phyloP scores from a whole-genome alignment of 352 stramenopile species.

The Phytophthora pseudosyringae region DNA sequence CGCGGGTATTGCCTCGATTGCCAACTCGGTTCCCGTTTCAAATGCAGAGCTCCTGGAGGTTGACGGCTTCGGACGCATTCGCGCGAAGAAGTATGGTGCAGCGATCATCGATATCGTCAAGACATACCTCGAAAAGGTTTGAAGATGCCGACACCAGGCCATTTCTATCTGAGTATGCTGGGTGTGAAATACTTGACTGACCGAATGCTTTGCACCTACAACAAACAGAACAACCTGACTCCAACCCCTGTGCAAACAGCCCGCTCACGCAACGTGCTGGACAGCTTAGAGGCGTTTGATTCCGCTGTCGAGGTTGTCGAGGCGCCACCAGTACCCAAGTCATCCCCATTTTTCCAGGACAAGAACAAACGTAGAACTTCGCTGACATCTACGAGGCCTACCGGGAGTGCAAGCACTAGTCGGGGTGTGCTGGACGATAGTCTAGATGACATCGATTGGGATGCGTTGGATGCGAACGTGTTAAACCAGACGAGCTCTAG shows the following conservation, averaged over 20 bases:
- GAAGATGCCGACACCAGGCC: neutral
- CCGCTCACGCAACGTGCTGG: constrained; percentile 27
- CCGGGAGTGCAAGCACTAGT: constrained; percentile 1
- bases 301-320: constrained; percentile 34
- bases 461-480: constrained; percentile 52
- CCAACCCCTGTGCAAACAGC: constrained; percentile 38
- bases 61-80: constrained; percentile 81
- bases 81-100: constrained; percentile 87
- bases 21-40: constrained; percentile 76
- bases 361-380: constrained; percentile 29
- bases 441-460: constrained; percentile 75
- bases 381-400: constrained; percentile 9
- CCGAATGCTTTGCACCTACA: neutral
- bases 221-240: constrained; percentile 66
- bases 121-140: constrained; percentile 78
- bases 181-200: constrained; percentile 3
- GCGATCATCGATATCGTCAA: constrained; percentile 88
- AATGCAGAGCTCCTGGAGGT: constrained; percentile 83
- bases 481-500: constrained; percentile 46
- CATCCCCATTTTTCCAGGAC: constrained; percentile 61
- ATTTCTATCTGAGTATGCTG: neutral
- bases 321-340: constrained; percentile 24
- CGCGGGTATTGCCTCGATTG: constrained; percentile 79
- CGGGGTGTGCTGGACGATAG: constrained; percentile 39
- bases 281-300: constrained; percentile 42